phyloP scores from a whole-genome alignment of 2,329 filamentous ascomycete species.

The Leptographium lundbergii region DNA sequence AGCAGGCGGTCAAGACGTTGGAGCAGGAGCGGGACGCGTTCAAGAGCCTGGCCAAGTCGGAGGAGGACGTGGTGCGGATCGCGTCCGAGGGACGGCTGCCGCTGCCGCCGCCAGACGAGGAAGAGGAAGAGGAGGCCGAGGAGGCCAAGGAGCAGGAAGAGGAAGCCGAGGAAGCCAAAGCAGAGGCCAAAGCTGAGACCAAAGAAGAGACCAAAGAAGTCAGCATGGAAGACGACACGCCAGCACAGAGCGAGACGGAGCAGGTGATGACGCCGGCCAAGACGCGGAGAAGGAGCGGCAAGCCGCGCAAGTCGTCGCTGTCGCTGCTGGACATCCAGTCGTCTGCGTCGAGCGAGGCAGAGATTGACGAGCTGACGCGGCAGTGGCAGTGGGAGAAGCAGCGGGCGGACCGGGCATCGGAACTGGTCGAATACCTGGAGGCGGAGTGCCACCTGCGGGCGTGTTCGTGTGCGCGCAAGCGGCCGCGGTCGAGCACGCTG shows the following conservation, averaged over 20 bases:
- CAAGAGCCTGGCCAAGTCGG: constrained; percentile 58
- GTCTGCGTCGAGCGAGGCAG: constrained; percentile 42
- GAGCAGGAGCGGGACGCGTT: constrained; percentile 66
- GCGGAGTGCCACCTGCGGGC: constrained; percentile 59
- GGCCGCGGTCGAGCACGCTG: constrained; percentile 18
- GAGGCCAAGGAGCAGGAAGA: constrained; percentile 30
- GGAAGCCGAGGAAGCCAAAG: neutral
- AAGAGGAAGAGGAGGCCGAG: constrained; percentile 37
- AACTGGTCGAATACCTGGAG: constrained; percentile 64
- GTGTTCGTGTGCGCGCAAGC: constrained; percentile 45
- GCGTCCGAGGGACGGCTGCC: constrained; percentile 60
- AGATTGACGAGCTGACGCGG: constrained; percentile 42
- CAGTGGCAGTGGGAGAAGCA: constrained; percentile 45
- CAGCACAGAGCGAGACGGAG: neutral
- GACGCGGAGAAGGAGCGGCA: constrained; percentile 36
- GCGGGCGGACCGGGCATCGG: constrained; percentile 55
- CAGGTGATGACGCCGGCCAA: constrained; percentile 35
- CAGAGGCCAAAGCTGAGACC: neutral
- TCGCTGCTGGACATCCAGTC: constrained; percentile 38
- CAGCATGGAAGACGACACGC: neutral
- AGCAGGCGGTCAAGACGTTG: constrained; percentile 49
- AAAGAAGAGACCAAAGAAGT: neutral
- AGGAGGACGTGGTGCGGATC: constrained; percentile 55
- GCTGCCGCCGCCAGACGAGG: constrained; percentile 35
- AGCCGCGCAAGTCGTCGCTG: constrained; percentile 32